Base-by-base conservation (phyloP, 1,139 yeast species). In the Tardiomyces blankii region DNA sequence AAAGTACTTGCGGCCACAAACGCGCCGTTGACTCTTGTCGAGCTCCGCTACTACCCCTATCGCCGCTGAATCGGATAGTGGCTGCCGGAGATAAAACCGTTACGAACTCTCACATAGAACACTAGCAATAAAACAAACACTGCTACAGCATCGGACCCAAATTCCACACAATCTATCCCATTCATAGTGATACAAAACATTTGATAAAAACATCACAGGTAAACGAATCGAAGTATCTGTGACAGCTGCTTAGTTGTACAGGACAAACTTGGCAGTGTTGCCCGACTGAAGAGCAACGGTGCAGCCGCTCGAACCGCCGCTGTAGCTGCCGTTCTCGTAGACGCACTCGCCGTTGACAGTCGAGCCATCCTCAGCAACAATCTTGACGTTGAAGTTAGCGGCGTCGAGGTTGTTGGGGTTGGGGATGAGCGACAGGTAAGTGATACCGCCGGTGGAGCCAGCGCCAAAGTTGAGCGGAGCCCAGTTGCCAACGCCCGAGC, bases 381-480 rank as follows among this genome's bases (percentile, higher is more conserved):
- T 88, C 73, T 82, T 82, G 57, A 91, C 83, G 62, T 79, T 86
- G 74, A 72, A 91, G 77, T 87, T 86, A 62, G 91, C 84, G 51
- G 88, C 68, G 42, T 74, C 67, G 44, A 65, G 59, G 75, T 86
- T 87, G 79, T 87, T 87, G 63, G 96, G 96, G 73, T 89, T 89
- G 67, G 97, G 96, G 69, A 88, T 86, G 69, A 91, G 73, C 16
- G 96, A 86, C 62, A 91, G 73, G 77, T 87, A 91, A 50, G 95
- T 74, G 54, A 77, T 71, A 57, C 95, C 95, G 56, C 70, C 68
- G 54, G 84, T 74, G 69, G 75, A 73, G 62, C 97, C 97, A 49
- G 97, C 86, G 66, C 98, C 98, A 58, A 91, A 77, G 69, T 82
- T 86, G 57, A 91, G 75, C 58, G 98, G 98, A 55, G 98, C 95